Conservation (phyloP, 2,329 filamentous ascomycete genomes). For the Hypoxylon sp. region DNA sequence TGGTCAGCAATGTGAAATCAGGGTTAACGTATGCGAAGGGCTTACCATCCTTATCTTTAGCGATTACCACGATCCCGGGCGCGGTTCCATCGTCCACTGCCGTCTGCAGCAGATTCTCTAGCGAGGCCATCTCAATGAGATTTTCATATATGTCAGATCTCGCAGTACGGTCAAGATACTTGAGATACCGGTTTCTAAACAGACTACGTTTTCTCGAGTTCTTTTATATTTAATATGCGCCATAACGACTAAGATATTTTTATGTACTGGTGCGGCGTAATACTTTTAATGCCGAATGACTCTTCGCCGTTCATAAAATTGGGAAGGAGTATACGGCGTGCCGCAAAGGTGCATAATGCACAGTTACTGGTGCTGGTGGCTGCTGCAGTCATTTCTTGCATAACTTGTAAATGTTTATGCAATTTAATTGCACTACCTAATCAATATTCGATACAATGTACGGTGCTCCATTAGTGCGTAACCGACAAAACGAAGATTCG, state of each 20-base stretch:
- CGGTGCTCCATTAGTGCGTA: no score
- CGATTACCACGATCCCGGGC: constrained; percentile 42
- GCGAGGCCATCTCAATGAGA: constrained; percentile 26
- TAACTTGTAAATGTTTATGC: no score
- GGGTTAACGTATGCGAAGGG: background rate
- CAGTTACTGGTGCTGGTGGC: no score
- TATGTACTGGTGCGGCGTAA: background rate
- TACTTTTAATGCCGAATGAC: background rate
- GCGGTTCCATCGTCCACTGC: constrained; percentile 40
- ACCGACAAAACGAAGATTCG: no score
- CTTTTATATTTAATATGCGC: background rate
- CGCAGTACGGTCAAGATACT: background rate
- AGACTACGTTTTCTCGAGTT: background rate
- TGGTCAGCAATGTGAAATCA: constrained; percentile 6
- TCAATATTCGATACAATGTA: no score
- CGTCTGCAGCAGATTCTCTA: constrained; percentile 34
- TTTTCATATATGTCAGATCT: background rate
- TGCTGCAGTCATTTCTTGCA: no score
- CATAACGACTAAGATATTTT: background rate
- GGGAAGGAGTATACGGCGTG: background rate
- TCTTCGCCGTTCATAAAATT: background rate
- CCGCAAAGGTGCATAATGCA: background rate
- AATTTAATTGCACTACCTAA: no score
- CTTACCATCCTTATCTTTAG: constrained; percentile 40
- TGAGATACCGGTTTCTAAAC: background rate